These are phyloP conservation scores for Geranium incanum DNA, from an alignment of 441 rosid genomes.

Conservation along the genomic window DNA sequence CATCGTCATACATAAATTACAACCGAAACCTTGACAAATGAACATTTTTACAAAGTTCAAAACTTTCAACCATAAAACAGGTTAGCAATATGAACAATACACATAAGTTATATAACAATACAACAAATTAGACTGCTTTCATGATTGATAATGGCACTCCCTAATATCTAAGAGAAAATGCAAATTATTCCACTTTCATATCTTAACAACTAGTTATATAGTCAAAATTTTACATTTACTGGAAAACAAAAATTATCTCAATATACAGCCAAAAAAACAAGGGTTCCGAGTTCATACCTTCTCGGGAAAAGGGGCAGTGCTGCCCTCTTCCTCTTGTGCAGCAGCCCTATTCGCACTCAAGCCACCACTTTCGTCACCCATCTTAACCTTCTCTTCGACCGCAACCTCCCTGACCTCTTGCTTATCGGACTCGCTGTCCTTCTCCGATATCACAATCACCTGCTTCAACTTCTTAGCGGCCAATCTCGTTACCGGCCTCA, in stretches of 20 bases:
- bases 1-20: not conserved
- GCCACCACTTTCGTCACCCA: conserved; percentile 86
- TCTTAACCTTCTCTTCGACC: conserved; percentile 31
- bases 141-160: not conserved
- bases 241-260: not conserved
- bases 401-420: conserved; percentile 20
- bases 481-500: conserved; percentile 61
- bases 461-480: conserved; percentile 42
- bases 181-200: not conserved
- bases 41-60: not conserved
- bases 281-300: conserved; percentile 32
- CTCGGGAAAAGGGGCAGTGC: conserved; percentile 87
- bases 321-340: conserved; percentile 52
- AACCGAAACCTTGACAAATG: not conserved
- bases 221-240: not conserved
- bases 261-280: not conserved
- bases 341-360: conserved; percentile 73
- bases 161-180: not conserved
- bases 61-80: not conserved
- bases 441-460: conserved; percentile 25
- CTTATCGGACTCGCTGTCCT: not conserved
- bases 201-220: too few relatives aligned
- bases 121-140: not conserved
- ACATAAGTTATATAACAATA: not conserved
- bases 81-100: not conserved